These are phyloP conservation scores for Fusarium pseudograminearum DNA, from an alignment of 2,329 filamentous ascomycete species.

Conservation along the genomic window DNA sequence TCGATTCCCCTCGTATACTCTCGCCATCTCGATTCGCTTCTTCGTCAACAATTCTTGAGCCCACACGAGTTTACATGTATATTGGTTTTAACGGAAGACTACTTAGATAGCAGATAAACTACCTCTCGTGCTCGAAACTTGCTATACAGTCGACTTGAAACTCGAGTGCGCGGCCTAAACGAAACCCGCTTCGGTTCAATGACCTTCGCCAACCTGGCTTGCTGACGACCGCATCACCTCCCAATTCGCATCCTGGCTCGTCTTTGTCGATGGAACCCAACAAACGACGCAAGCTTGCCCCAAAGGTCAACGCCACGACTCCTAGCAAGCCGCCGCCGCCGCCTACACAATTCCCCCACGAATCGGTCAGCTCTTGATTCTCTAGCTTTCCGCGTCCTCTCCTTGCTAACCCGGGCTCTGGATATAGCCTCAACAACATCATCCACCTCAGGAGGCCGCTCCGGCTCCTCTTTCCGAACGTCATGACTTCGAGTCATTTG, in stretches of 20 bases:
- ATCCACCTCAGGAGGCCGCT: constrained; percentile 56
- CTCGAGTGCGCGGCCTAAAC: constrained; percentile 20
- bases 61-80: constrained; percentile 7
- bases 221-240: constrained; percentile 37
- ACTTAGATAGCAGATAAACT: constrained; percentile 19
- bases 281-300: constrained; percentile 60
- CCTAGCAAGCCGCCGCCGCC: constrained; percentile 51
- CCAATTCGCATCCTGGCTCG: constrained; percentile 26
- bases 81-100: constrained; percentile 18
- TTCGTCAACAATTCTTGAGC: constrained; percentile 18
- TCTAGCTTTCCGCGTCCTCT: constrained; percentile 27
- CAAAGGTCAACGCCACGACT: constrained; percentile 54
- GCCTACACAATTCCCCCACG: constrained; percentile 51
- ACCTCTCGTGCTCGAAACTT: not conserved
- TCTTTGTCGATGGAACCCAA: constrained; percentile 56
- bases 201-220: constrained; percentile 34
- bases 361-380: constrained; percentile 51
- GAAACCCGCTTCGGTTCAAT: constrained; percentile 41
- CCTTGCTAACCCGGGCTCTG: constrained; percentile 40
- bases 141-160: not conserved
- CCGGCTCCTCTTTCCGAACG: constrained; percentile 59
- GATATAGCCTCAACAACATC: constrained; percentile 50
- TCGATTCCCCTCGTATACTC: constrained; percentile 34
- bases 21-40: constrained; percentile 26
- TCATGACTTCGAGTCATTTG: constrained; percentile 75